A percentile compares a stretch with the other conserved stretches of the same genome.
Conservation (phyloP, 352 stramenopile species). For the Phytopythium kandeliae region DNA sequence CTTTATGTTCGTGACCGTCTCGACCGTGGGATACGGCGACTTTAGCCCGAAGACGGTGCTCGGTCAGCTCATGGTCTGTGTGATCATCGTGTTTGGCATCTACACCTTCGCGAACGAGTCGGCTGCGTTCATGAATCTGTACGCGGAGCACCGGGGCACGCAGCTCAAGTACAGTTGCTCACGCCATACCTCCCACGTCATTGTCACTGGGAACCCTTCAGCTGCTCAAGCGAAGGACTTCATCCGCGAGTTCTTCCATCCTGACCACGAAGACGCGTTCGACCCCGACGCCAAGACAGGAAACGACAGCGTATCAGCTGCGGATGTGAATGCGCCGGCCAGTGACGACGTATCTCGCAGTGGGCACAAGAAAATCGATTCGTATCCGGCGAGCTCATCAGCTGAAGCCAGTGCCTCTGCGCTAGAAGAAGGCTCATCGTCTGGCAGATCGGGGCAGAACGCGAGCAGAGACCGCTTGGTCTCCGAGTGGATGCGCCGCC, state of each 20-base stretch:
- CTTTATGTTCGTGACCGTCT: conserved; percentile 88
- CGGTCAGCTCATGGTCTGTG: conserved; percentile 65
- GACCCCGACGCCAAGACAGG: conserved; percentile 1
- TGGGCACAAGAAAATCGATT: neutral
- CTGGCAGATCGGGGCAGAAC: conserved; percentile 2
- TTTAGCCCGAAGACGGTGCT: conserved; percentile 83
- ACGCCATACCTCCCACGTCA: conserved; percentile 70
- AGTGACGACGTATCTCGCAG: conserved; percentile 4
- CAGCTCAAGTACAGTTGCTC: conserved; percentile 55
- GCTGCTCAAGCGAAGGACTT: conserved; percentile 80
- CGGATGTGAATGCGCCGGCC: neutral
- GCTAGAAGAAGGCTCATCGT: conserved; percentile 23
- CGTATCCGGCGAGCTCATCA: too few relatives aligned
- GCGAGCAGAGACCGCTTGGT: conserved; percentile 17
- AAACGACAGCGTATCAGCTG: neutral
- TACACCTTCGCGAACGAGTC: conserved; percentile 86
- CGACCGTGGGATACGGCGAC: conserved; percentile 83
- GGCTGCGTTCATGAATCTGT: conserved; percentile 70
- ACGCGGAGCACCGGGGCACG: conserved; percentile 55
- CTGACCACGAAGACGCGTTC: conserved; percentile 60
- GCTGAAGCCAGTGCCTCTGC: conserved; percentile 4
- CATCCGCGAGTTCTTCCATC: conserved; percentile 87
- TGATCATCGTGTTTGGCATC: conserved; percentile 84
- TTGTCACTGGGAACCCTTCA: conserved; percentile 82
- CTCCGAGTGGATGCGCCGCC: conserved; percentile 45